Evolutionary conservation across 2,329 filamentous ascomycete species (phyloP).

Genomic region (Fusarium newnesense): DNA sequence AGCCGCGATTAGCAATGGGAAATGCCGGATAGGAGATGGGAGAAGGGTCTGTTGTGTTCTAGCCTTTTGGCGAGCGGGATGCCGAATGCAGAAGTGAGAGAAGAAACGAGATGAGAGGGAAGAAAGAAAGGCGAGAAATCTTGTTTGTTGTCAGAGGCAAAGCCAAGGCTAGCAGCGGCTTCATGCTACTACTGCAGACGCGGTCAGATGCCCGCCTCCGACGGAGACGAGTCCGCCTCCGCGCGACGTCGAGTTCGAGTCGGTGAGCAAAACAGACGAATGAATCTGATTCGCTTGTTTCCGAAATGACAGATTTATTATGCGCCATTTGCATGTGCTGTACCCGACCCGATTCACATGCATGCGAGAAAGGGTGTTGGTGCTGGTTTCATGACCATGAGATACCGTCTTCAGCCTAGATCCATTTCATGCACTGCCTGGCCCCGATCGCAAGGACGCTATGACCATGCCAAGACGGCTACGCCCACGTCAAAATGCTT

Average conservation of each 20-base stretch:
- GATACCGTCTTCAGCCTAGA: constrained; percentile 1
- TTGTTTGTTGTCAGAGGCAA: not conserved
- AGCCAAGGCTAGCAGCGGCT: not conserved
- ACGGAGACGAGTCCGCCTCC: not conserved
- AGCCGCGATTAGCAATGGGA: not conserved
- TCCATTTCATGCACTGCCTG: constrained; percentile 24
- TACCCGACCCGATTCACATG: not conserved
- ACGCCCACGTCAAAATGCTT: constrained; percentile 34
- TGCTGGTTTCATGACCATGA: constrained; percentile 1
- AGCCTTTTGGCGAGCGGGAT: not conserved
- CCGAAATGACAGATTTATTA: not conserved
- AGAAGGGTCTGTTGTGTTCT: not conserved
- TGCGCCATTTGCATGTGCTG: constrained; percentile 8
- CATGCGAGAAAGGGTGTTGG: not conserved
- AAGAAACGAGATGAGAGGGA: not conserved
- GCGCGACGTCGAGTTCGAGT: not conserved
- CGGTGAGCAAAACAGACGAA: not conserved
- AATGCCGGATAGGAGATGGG: not conserved
- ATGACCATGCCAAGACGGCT: constrained; percentile 38
- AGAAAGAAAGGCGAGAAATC: not conserved
- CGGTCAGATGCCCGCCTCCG: not conserved
- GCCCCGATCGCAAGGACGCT: constrained; percentile 21
- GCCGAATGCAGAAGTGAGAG: not conserved
- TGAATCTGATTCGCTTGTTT: not conserved
- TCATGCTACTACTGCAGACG: not conserved